Conservation (phyloP, 2,329 filamentous ascomycete genomes). For the Orbilia blumenaviensis region DNA sequence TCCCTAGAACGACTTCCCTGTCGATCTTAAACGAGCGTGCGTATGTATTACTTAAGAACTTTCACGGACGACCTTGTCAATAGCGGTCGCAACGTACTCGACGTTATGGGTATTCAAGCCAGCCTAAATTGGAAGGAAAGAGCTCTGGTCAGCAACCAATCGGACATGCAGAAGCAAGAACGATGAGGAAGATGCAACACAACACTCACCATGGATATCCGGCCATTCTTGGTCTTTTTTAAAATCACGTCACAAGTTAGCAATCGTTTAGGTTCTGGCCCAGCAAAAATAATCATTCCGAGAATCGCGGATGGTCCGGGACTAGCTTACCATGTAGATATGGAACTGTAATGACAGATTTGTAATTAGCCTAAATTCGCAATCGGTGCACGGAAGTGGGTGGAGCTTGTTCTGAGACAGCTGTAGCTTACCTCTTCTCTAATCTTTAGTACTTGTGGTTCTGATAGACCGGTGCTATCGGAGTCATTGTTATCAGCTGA, state of each 20-base stretch:
- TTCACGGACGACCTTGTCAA: slow-evolving; percentile 72
- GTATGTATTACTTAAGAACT: not conserved
- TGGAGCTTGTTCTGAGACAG: slow-evolving; percentile 38
- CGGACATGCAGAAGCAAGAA: slow-evolving; percentile 19
- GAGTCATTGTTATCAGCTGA: slow-evolving; percentile 16
- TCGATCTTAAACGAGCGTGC: not conserved
- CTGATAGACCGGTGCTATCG: slow-evolving; percentile 79
- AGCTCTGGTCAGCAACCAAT: slow-evolving; percentile 43
- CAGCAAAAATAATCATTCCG: slow-evolving; percentile 4
- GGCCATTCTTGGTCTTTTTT: slow-evolving; percentile 84
- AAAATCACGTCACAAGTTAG: slow-evolving; percentile 35
- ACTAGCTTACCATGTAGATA: slow-evolving; percentile 74
- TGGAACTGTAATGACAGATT: slow-evolving; percentile 70
- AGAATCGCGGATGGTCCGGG: slow-evolving; percentile 1
- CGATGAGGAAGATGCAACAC: slow-evolving; percentile 69
- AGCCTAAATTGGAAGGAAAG: slow-evolving; percentile 51
- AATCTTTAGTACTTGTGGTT: slow-evolving; percentile 89
- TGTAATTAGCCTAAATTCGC: slow-evolving; percentile 36
- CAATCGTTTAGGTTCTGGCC: slow-evolving; percentile 27
- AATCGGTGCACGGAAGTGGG: slow-evolving; percentile 19
- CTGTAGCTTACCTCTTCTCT: slow-evolving; percentile 76
- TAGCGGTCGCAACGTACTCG: slow-evolving; percentile 80
- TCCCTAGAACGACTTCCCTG: not conserved
- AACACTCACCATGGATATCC: slow-evolving; percentile 78
- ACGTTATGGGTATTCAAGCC: slow-evolving; percentile 45